phyloP scores from a whole-genome alignment of 2,329 filamentous ascomycete species.

The Aureobasidium sp. region DNA sequence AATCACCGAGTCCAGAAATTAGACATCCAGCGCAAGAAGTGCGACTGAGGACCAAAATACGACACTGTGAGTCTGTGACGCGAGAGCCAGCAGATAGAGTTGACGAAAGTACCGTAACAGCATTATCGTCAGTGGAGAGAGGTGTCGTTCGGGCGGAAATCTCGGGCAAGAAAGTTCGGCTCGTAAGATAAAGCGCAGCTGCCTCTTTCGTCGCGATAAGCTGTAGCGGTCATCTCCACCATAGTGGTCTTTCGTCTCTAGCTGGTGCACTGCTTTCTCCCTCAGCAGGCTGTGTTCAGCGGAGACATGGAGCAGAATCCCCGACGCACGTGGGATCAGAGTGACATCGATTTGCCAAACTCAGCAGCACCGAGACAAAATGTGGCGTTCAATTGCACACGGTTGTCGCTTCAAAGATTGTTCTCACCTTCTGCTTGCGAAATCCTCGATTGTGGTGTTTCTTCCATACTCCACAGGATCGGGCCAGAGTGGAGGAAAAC shows the following conservation, averaged over 20 bases:
- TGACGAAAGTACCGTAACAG: neutral
- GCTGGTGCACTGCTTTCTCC: neutral
- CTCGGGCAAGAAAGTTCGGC: neutral
- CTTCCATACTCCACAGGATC: neutral
- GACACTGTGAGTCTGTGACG: no score
- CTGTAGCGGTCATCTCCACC: neutral
- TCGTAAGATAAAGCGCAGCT: neutral
- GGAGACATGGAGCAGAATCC: neutral
- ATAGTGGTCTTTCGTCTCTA: neutral
- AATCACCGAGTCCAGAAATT: neutral
- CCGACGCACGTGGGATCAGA: neutral
- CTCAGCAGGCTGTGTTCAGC: neutral
- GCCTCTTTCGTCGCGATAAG: neutral
- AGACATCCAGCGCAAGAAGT: neutral
- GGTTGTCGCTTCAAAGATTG: neutral
- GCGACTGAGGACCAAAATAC: neutral
- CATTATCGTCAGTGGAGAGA: neutral
- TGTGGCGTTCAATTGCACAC: neutral
- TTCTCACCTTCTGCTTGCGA: neutral
- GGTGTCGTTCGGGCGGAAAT: no score
- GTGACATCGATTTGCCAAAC: neutral
- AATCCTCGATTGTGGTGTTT: neutral
- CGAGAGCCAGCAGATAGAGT: neutral
- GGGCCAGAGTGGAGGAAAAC: neutral
- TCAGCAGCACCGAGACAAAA: neutral